Conservation (phyloP, 495 filamentous ascomycete genomes). For the Penicillium turbatum region DNA sequence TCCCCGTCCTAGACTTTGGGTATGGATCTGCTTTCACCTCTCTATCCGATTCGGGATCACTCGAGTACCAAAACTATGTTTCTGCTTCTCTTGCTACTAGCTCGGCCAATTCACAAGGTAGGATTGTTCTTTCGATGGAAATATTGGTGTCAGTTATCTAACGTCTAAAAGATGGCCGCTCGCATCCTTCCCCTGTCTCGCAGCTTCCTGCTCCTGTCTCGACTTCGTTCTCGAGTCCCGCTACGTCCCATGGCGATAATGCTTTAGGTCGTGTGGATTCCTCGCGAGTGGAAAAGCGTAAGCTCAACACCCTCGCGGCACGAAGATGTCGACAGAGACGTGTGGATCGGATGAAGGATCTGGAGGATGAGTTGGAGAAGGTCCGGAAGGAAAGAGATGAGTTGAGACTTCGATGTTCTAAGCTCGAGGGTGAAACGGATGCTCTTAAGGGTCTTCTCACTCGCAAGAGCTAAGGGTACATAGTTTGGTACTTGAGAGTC, state of each 20-base stretch:
- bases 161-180: slow-evolving; percentile 14
- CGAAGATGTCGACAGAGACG: slow-evolving; percentile 69
- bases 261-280: slow-evolving; percentile 18
- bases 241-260: slow-evolving; percentile 22
- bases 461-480: slow-evolving; percentile 18
- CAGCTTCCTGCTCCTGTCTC: slow-evolving; percentile 16
- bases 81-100: slow-evolving; percentile 15
- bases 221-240: slow-evolving; percentile 20
- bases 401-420: slow-evolving; percentile 57
- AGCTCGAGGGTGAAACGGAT: slow-evolving; percentile 58
- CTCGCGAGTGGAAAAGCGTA: slow-evolving; percentile 49
- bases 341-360: slow-evolving; percentile 58
- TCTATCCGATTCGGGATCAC: slow-evolving; percentile 26
- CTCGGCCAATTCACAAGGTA: slow-evolving; percentile 25
- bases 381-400: slow-evolving; percentile 61
- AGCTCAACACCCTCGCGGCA: slow-evolving; percentile 65
- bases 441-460: slow-evolving; percentile 32
- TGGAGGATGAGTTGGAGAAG: slow-evolving; percentile 58
- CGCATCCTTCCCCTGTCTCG: slow-evolving; percentile 23
- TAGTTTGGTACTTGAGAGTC: slow-evolving; percentile 6
- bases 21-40: slow-evolving; percentile 23
- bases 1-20: slow-evolving; percentile 11
- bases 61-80: slow-evolving; percentile 7
- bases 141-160: neutral
- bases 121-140: neutral